Conservation (phyloP, 441 rosid genomes). For the Pelargonium cotyledonis region DNA sequence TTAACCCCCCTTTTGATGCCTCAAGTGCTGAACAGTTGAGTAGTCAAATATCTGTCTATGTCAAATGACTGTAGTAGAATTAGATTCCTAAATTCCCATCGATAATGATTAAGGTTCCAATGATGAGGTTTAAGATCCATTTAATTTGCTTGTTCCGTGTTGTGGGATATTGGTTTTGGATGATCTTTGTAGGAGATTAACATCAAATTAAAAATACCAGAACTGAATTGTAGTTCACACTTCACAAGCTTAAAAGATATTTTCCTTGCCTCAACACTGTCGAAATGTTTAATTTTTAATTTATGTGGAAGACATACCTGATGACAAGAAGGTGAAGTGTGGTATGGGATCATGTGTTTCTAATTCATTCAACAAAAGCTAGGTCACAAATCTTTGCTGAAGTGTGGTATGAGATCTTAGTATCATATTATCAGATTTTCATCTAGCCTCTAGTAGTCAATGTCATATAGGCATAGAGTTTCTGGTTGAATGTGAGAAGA, state of each 20-base stretch:
- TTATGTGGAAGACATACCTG: not conserved
- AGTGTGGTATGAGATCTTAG: not conserved
- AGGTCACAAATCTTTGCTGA: not conserved
- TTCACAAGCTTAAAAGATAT: not conserved
- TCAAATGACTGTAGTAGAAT: not conserved
- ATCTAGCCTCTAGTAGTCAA: not conserved
- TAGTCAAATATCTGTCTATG: not conserved
- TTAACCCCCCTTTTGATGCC: constrained; percentile 2
- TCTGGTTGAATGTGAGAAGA: not conserved
- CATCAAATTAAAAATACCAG: not conserved
- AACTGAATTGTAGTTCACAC: not conserved
- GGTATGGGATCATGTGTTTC: not conserved
- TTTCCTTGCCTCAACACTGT: not conserved
- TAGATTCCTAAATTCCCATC: not conserved
- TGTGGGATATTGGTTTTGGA: not conserved
- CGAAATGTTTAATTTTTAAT: not conserved
- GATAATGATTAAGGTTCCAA: not conserved
- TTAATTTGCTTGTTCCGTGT: not conserved
- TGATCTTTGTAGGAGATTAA: not conserved
- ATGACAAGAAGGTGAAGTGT: not conserved
- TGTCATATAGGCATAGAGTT: not conserved
- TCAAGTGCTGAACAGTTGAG: not conserved
- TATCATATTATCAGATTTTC: not conserved
- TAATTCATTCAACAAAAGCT: not conserved
- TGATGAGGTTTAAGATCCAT: constrained; percentile 1